Conservation (phyloP, 139 green algal species). For the Diplosphaera chodatii region DNA sequence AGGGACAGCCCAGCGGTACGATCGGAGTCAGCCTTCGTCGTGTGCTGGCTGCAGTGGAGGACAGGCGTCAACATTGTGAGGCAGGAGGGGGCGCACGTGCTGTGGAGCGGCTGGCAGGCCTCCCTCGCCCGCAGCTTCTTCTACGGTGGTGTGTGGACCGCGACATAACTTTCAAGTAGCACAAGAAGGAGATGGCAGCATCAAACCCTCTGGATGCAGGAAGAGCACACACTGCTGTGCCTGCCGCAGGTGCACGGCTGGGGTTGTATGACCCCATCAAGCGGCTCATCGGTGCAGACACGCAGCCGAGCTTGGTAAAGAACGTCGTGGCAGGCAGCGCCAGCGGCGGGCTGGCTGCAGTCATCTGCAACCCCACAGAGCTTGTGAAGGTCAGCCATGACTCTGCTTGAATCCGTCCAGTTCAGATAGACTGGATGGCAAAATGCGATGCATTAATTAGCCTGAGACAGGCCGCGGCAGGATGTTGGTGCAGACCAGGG, state of each 20-base stretch:
- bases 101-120: conserved; percentile 50
- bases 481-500: too few species aligned
- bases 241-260: conserved; percentile 67
- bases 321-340: conserved; percentile 67
- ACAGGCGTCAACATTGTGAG: conserved; percentile 44
- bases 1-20: too few species aligned
- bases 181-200: too few species aligned
- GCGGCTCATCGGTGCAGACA: conserved; percentile 17
- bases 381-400: conserved; percentile 58
- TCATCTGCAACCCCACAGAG: conserved; percentile 73
- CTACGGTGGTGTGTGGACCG: conserved; percentile 37
- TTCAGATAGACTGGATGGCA: too few species aligned
- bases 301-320: conserved; percentile 14
- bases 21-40: neutral
- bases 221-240: conserved; percentile 3
- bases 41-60: conserved; percentile 19
- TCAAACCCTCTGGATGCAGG: too few species aligned
- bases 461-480: too few species aligned
- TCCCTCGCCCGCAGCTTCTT: conserved; percentile 56
- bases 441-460: too few species aligned
- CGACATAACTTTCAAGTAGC: too few species aligned
- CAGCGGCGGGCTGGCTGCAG: conserved; percentile 62
- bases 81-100: conserved; percentile 44
- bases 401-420: too few species aligned
- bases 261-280: conserved; percentile 79